phyloP scores from a whole-genome alignment of 441 rosid genomes.

The Pelargonium citronellum region DNA sequence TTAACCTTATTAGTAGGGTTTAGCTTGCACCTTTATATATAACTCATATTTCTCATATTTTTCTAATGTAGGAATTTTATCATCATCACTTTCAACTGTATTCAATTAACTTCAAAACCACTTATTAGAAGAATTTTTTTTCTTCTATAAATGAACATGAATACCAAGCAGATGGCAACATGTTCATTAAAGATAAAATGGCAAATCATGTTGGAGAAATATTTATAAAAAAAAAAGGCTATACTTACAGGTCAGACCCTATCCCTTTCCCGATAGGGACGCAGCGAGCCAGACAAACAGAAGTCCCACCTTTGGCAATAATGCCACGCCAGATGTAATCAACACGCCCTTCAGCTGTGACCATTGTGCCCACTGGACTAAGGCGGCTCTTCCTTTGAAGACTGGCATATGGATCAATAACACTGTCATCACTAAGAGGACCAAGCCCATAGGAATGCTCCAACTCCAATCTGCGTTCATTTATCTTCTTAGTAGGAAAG shows the following conservation, averaged over 20 bases:
- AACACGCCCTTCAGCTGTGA: constrained; percentile 30
- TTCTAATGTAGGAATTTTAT: no score
- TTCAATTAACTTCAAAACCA: no score
- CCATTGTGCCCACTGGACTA: constrained; percentile 43
- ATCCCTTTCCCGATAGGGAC: constrained; percentile 54
- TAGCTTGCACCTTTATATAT: no score
- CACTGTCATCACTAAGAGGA: constrained; percentile 37
- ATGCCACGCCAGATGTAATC: constrained; percentile 74
- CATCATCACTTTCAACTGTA: no score
- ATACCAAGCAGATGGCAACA: background rate
- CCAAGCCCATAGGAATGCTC: constrained; percentile 41
- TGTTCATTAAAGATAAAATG: background rate
- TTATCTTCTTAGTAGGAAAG: constrained; percentile 46
- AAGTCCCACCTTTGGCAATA: constrained; percentile 76
- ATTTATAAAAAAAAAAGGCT: background rate
- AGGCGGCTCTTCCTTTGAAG: constrained; percentile 35
- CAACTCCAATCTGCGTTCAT: constrained; percentile 41
- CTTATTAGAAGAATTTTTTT: no score
- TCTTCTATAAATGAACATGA: background rate
- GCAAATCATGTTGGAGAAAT: background rate
- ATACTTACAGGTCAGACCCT: constrained; percentile 57
- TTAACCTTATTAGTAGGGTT: no score
- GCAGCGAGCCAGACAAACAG: constrained; percentile 67
- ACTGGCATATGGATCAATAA: constrained; percentile 32
- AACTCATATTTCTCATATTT: no score